Base-by-base conservation (phyloP, 2,329 filamentous ascomycete genomes). In the Diaporthe citrichinensis region DNA sequence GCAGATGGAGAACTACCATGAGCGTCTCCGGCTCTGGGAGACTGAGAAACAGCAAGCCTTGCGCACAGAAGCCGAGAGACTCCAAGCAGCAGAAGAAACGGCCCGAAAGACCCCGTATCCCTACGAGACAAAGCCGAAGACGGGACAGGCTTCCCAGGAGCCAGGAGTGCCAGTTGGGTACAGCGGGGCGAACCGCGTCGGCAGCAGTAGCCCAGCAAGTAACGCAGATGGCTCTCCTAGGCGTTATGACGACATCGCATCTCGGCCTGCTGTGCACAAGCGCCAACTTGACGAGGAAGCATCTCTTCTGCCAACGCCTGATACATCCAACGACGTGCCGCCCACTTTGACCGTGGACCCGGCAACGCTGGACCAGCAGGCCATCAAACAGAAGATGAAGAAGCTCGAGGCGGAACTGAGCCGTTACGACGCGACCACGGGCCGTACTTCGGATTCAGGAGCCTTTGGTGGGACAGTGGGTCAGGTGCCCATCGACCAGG, bases 1-100 rank as follows among this genome's bases (percentile, higher is more conserved):
- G 49, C 81, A 88, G 78, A 80, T 90, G 58, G 81, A 79, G 31
- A 81, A 85, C 4, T 92, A 88, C 72, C 57, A 86, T 44, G 77
- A 80, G 12, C 78, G 79, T 28, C 78, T 84, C 80, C 85, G 87
- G 72, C 80, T 85, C 55, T 84, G 84, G 77, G 84, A 88, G 68
- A 57, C 67, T 7, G 74, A 76, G 46, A 78, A 77, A 65, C 74
- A 79, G 69, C 76, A 80, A 65, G 77, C 80, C 20, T 73, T 79
- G 39, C 71, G 71, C 23, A 28, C 39, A 28, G 84, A 88, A 51
- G 76, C 74, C 34, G 67, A 74, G 49, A 78, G 78, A 58, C 74
- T 79, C 65, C 77, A 80, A 58, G 79, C 80, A 28, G 62, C 75
- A 76, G 78, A 78, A 73, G 77, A 78, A 34, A 31, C 59, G 17